phyloP scores from a whole-genome alignment of 257 asterid genomes.

The Eucommia ulmoides region DNA sequence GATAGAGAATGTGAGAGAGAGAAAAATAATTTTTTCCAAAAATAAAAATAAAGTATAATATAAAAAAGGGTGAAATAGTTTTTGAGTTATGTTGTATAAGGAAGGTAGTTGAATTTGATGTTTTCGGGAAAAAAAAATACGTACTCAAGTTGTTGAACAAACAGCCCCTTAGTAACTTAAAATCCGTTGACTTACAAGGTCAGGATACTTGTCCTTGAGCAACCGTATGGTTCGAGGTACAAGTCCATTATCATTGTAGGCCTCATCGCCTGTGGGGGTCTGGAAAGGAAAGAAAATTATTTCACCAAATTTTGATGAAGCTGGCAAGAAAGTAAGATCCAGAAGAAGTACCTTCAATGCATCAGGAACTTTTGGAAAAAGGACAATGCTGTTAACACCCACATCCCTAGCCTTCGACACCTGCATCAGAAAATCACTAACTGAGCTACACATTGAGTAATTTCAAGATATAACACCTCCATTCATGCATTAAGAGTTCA shows the following conservation, averaged over 20 bases:
- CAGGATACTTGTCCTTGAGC: slow-evolving; percentile 88
- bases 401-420: slow-evolving; percentile 85
- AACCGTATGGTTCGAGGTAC: slow-evolving; percentile 85
- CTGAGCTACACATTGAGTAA: no score
- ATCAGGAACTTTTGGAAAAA: slow-evolving; percentile 95
- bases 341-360: slow-evolving; percentile 61
- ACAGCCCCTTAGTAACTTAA: no score
- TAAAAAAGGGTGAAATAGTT: no score
- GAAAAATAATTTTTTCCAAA: no score
- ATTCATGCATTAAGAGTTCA: no score
- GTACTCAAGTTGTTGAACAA: no score
- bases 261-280: slow-evolving; percentile 89
- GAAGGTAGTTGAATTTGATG: no score
- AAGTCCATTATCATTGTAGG: slow-evolving; percentile 80
- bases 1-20: no score
- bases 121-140: no score
- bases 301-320: slow-evolving; percentile 3
- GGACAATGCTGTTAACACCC: slow-evolving; percentile 94
- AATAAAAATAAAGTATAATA: no score
- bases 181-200: slow-evolving; percentile 65
- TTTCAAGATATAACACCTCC: no score
- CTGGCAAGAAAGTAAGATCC: background rate
- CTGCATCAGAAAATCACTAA: slow-evolving; percentile 30
- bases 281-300: slow-evolving; percentile 14
- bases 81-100: no score